A percentile compares a stretch with the other conserved stretches of the same genome.
Evolutionary conservation across 495 filamentous ascomycete species (phyloP).

Genomic region (Glonium stellatum): DNA sequence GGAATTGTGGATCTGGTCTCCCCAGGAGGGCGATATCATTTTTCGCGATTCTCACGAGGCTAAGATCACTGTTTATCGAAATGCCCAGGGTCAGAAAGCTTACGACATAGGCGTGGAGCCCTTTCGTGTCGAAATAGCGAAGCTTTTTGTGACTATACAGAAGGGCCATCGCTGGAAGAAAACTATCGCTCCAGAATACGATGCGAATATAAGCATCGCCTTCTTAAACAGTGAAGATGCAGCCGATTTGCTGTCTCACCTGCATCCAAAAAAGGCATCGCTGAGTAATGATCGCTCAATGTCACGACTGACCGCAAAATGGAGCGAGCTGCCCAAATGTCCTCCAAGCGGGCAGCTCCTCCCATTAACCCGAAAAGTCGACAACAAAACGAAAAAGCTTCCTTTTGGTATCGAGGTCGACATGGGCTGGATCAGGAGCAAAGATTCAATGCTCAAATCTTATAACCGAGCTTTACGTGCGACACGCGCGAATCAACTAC

Average conservation of each 20-base stretch:
- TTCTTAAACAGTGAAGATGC: not conserved
- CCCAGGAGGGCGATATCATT: not conserved
- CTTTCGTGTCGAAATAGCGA: constrained; percentile 1
- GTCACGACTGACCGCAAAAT: not conserved
- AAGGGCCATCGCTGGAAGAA: constrained; percentile 1
- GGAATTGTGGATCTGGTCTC: not conserved
- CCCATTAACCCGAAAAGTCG: not conserved
- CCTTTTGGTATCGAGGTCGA: constrained; percentile 2
- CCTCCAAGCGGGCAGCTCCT: not conserved
- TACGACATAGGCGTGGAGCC: not conserved
- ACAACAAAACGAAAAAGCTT: not conserved
- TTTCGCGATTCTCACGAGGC: not conserved
- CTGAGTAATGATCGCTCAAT: not conserved
- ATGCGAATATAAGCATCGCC: not conserved
- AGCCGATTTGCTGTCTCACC: not conserved
- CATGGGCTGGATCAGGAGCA: constrained; percentile 2
- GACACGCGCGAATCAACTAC: not conserved
- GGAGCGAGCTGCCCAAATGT: constrained; percentile 2
- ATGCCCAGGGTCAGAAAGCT: not conserved
- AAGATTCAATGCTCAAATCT: not conserved
- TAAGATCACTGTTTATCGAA: not conserved
- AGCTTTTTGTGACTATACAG: not conserved
- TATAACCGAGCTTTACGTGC: constrained; percentile 1
- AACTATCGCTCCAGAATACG: not conserved
- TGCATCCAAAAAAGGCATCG: not conserved